Evolutionary conservation across 2,329 filamentous ascomycete genomes (phyloP), one percentile per base, ranked within the genome.

Genomic region (Trichoderma sp.): DNA sequence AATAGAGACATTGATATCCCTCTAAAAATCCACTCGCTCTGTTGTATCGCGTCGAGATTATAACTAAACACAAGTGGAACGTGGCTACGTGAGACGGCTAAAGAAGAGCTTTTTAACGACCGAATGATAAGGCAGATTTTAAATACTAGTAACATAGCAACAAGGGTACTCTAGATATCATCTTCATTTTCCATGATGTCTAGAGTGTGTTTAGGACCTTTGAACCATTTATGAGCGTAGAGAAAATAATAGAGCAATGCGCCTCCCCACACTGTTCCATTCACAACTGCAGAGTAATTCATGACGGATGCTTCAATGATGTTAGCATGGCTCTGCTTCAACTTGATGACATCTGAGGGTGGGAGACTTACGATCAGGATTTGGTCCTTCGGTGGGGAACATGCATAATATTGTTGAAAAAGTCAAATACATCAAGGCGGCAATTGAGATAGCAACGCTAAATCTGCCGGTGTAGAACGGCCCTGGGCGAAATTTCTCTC

Each of bases 401-500:
- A 68, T 68, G 65, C 53, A 68, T 43, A 68, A n/a, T 30, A 68
- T 58, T 15, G 65, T 59, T 6, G 65, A n/a, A 43, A 68, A 68
- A 6, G 17, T 17, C 26, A 68, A 58, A 20, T 68, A 59, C 26
- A 68, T 4, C 12, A 68, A 20, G 11, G 65, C 50, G 9, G 34
- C 17, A 11, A 59, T 23, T 13, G 65, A 36, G 7, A 68, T 43
- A 2, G 17, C 53, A 32, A 43, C 7, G 26, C 53, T 59, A 13
- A 58, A 36, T 30, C 34, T 32, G 28, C 65, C 65, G 13, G 53
- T 57, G 34, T 68, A 68, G 23, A 68, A 68, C 6, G 65, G 65
- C 12, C 65, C 53, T 20, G 65, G 65, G 12, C 53, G 65, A 30
- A 68, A 58, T 23, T 68, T 68, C 17, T n/a, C 36, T 58, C 28